Evolutionary conservation across 768 basidiomycete genomes (phyloP), one percentile per base, ranked within the genome.

Genomic region (Xerocomus brunneocitrinus): DNA sequence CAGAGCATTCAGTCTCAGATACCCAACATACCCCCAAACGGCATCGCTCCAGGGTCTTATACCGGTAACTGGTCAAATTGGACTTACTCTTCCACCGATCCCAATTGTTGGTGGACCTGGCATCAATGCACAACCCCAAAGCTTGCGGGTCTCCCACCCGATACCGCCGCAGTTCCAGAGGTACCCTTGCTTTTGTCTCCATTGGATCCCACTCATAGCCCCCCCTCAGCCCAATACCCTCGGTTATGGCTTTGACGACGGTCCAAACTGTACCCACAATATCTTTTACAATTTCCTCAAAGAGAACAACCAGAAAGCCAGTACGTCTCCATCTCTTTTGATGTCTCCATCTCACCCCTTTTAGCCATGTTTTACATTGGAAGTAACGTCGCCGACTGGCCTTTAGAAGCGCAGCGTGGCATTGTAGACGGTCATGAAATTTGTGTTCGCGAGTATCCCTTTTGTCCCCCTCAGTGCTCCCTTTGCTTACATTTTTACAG

Each of bases 211-310:
- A 6, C 54, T 50, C 27, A 62, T 31, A 0, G 19, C 4, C 2
- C 34, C 12, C 5, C 8, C 4, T 4, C 32, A 59, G 80, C 82
- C 83, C 31, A 61, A 66, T 9, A 81, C 82, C 2, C 67, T 83
- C 16, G 83, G 81, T 1, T 84, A 79, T 43, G 80, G 75, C 3
- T 84, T 84, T 53, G 83, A 85, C 54, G 83, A 85, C 54, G 83
- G 83, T 1, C 83, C 83, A 2, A 82, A 81, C 58, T 85, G 83
- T 59, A 76, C 79, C 4, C 83, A 85, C 55, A 84, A 84, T 50
- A 73, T 70, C 3, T 85, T 84, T 55, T 85, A 85, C 42, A 73
- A 83, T 54, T 85, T 66, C 55, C 72, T 85, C 30, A 45, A 59
- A 3, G 62, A 70, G 8, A 70, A 84, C 57, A 73, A 82, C 28